Conservation (phyloP, 2,329 filamentous ascomycete genomes). For the Ceratocystis harringtonii region DNA sequence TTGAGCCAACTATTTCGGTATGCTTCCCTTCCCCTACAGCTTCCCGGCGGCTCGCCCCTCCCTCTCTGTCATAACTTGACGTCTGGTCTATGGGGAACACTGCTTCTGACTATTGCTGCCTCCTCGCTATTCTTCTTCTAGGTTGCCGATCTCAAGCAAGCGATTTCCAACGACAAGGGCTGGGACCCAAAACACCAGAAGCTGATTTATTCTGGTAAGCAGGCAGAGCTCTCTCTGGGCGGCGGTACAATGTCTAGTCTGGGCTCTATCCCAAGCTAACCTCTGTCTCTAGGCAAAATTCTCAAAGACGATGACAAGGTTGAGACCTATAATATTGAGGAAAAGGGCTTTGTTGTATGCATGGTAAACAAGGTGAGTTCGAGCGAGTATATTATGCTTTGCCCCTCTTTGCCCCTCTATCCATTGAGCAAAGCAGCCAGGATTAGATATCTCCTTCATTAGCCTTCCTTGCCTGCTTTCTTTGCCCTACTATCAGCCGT, state of each 20-base stretch:
- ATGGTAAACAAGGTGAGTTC: constrained; percentile 80
- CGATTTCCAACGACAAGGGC: constrained; percentile 81
- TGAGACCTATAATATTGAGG: constrained; percentile 94
- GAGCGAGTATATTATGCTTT: not conserved
- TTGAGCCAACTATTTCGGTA: constrained; percentile 74
- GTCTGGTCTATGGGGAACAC: not conserved
- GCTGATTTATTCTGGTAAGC: constrained; percentile 90
- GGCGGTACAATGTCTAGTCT: not conserved
- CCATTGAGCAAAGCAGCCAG: not conserved
- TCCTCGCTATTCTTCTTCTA: constrained; percentile 26
- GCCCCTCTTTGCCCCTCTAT: not conserved
- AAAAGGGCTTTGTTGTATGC: constrained; percentile 98
- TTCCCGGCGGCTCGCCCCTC: not conserved
- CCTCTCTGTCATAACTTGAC: not conserved
- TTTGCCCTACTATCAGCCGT: not conserved
- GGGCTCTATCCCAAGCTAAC: not conserved
- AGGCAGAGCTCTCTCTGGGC: constrained; percentile 20
- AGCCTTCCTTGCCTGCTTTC: not conserved
- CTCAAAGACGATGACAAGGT: constrained; percentile 95
- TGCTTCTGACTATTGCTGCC: not conserved
- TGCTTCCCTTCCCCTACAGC: constrained; percentile 29
- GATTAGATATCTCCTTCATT: not conserved
- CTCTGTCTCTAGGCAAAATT: constrained; percentile 62
- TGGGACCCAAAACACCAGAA: constrained; percentile 87
- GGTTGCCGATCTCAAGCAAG: constrained; percentile 84